Percentiles rank a stretch among this genome's conserved stretches.
phyloP scores from a whole-genome alignment of 495 filamentous ascomycete genomes.

The Penicillium manginii region DNA sequence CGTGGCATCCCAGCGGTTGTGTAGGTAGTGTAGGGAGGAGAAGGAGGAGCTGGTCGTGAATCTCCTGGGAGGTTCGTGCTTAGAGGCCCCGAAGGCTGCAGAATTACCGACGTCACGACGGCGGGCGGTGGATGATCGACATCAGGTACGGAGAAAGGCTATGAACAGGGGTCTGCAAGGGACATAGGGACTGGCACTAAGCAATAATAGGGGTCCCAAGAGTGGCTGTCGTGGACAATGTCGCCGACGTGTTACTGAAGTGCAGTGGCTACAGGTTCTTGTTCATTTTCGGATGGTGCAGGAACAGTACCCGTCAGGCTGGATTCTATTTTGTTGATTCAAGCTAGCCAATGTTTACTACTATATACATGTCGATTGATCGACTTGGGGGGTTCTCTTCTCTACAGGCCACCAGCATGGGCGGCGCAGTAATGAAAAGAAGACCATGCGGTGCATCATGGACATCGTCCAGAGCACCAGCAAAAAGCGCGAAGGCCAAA shows the following conservation, averaged over 20 bases:
- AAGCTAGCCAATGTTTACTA: too few species aligned
- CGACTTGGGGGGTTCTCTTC: constrained; percentile 34
- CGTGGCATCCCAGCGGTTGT: constrained; percentile 10
- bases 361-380: neutral
- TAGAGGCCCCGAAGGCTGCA: constrained; percentile 11
- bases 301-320: too few species aligned
- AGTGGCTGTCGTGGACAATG: too few species aligned
- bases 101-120: constrained; percentile 30
- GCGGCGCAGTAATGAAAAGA: constrained; percentile 52
- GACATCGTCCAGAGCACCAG: constrained; percentile 16
- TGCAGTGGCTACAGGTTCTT: too few species aligned
- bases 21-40: neutral
- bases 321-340: too few species aligned
- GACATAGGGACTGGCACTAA: neutral
- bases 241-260: too few species aligned
- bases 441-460: constrained; percentile 26
- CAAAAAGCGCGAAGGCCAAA: constrained; percentile 22
- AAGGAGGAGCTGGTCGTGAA: neutral
- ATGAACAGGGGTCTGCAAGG: neutral
- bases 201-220: neutral
- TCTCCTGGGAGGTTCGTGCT: neutral
- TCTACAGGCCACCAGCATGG: constrained; percentile 49
- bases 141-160: constrained; percentile 6
- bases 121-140: constrained; percentile 21
- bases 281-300: too few species aligned